Percentiles rank a stretch among this genome's conserved stretches.
Conservation (phyloP, 225 moss, liverwort and hornwort genomes). For the Anthoceros angustus region DNA sequence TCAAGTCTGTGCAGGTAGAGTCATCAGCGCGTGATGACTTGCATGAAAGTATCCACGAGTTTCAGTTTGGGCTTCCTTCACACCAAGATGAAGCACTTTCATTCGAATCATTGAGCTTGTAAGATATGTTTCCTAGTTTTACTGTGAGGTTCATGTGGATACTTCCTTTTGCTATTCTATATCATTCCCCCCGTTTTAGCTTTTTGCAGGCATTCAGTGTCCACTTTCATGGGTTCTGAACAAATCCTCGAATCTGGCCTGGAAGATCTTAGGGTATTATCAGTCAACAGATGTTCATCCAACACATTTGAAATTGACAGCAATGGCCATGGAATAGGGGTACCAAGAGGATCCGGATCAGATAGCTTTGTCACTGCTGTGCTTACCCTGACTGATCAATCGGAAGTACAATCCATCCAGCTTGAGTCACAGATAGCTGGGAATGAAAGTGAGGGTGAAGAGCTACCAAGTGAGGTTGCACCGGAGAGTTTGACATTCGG, state of each 20-base stretch:
- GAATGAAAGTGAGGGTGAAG: no score
- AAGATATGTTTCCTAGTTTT: background rate
- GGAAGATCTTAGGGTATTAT: background rate
- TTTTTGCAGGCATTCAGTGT: background rate
- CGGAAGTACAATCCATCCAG: no score
- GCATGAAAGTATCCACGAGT: background rate
- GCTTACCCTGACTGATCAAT: no score
- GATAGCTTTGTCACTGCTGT: no score
- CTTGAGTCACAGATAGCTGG: no score
- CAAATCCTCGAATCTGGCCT: background rate
- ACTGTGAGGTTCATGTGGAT: no score
- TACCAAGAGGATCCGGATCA: no score
- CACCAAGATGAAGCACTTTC: background rate
- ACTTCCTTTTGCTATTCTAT: no score
- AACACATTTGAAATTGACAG: no score
- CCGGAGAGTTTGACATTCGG: no score
- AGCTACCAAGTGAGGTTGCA: no score
- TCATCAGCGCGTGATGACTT: background rate
- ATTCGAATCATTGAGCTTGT: background rate
- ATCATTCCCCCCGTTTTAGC: background rate
- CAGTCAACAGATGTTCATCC: background rate
- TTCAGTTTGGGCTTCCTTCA: background rate
- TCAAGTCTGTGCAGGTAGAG: background rate
- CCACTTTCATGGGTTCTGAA: background rate
- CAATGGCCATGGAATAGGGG: no score